These are phyloP conservation scores for Setaria viridis DNA, from an alignment of 202 grass and related monocot species.

Conservation along the genomic window DNA sequence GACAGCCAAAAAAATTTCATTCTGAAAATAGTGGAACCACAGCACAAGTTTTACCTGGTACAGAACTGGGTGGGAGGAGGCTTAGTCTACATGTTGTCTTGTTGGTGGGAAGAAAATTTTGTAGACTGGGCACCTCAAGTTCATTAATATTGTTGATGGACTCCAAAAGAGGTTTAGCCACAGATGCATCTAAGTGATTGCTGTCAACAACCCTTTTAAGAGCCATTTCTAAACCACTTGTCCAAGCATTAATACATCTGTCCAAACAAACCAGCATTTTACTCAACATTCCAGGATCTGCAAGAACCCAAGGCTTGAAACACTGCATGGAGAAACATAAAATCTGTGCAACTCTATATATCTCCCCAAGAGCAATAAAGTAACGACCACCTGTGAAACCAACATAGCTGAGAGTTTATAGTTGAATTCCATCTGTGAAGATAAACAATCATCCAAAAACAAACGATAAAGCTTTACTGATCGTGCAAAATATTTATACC, in stretches of 20 bases:
- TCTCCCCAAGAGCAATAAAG: slow-evolving; percentile 74
- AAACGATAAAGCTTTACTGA: not conserved
- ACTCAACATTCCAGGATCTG: slow-evolving; percentile 42
- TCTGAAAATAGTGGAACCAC: too few relatives aligned
- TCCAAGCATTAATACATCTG: slow-evolving; percentile 60
- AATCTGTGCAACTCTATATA: slow-evolving; percentile 63
- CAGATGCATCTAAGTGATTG: slow-evolving; percentile 14
- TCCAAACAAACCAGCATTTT: slow-evolving; percentile 57
- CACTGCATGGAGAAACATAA: slow-evolving; percentile 49
- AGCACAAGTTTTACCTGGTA: slow-evolving; percentile 50
- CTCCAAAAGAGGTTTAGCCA: slow-evolving; percentile 54
- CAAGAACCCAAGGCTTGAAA: slow-evolving; percentile 76
- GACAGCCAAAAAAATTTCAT: too few relatives aligned
- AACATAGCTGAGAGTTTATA: slow-evolving; percentile 36
- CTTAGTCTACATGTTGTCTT: slow-evolving; percentile 48
- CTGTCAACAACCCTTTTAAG: slow-evolving; percentile 45
- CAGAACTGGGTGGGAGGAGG: slow-evolving; percentile 34
- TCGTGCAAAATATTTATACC: slow-evolving; percentile 40
- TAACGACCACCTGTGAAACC: slow-evolving; percentile 50
- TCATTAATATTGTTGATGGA: slow-evolving; percentile 50
- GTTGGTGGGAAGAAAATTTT: not conserved
- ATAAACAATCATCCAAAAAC: not conserved
- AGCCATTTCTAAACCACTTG: slow-evolving; percentile 47
- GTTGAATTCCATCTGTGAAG: slow-evolving; percentile 12
- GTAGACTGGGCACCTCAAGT: slow-evolving; percentile 38